Evolutionary conservation across 2,329 filamentous ascomycete genomes (phyloP).

Genomic region (Lasiodiplodia citricola): DNA sequence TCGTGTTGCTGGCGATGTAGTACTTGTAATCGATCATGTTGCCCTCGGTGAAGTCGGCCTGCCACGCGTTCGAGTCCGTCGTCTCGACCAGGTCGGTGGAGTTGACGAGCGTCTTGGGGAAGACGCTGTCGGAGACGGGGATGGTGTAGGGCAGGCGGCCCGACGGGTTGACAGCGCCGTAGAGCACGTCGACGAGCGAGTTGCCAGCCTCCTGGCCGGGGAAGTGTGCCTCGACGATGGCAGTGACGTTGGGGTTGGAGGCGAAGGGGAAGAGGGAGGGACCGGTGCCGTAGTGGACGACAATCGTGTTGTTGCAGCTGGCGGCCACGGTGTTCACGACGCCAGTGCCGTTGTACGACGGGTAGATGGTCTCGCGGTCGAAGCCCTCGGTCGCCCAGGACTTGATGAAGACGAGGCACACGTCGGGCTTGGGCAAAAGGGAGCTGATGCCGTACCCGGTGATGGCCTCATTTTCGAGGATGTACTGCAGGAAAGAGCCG

Average conservation of each 20-base stretch:
- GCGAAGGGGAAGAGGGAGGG: slow-evolving; percentile 50
- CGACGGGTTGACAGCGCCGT: slow-evolving; percentile 46
- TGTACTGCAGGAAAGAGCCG: slow-evolving; percentile 22
- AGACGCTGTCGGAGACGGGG: slow-evolving; percentile 40
- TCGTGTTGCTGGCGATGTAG: slow-evolving; percentile 49
- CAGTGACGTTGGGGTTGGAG: slow-evolving; percentile 42
- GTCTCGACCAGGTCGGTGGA: slow-evolving; percentile 39
- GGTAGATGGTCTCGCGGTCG: slow-evolving; percentile 47
- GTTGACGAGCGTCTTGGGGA: slow-evolving; percentile 40
- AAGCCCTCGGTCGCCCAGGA: slow-evolving; percentile 53
- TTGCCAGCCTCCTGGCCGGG: slow-evolving; percentile 50
- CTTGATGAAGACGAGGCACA: slow-evolving; percentile 65
- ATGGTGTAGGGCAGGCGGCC: slow-evolving; percentile 48
- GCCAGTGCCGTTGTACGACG: slow-evolving; percentile 47
- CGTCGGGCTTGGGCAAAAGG: slow-evolving; percentile 44
- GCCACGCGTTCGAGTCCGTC: slow-evolving; percentile 47
- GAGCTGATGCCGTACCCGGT: slow-evolving; percentile 28
- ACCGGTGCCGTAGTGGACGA: slow-evolving; percentile 52
- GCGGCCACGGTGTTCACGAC: slow-evolving; percentile 44
- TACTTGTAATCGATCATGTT: slow-evolving; percentile 61
- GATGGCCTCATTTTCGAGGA: slow-evolving; percentile 22
- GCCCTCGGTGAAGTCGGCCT: slow-evolving; percentile 58
- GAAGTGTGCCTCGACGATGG: slow-evolving; percentile 49
- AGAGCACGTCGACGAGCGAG: slow-evolving; percentile 47
- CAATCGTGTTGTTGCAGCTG: slow-evolving; percentile 58